Base-by-base conservation (phyloP, 1,139 yeast genomes). In the Suhomyces choctaworum region DNA sequence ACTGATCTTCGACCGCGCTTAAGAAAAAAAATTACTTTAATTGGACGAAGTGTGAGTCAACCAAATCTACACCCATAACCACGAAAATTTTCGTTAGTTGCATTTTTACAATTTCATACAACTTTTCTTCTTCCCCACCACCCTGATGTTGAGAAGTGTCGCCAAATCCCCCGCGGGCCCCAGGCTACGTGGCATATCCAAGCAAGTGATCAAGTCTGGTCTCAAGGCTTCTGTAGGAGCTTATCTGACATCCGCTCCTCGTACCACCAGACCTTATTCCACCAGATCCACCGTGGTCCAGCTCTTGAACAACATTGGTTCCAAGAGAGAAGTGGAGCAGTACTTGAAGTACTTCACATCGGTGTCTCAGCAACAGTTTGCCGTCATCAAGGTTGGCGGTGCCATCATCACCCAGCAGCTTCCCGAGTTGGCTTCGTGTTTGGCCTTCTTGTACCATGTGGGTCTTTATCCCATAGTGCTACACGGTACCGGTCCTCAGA, bases 401-500 rank as follows among this genome's bases (percentile, higher is more conserved):
- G 99, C 98, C 27, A 90, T 94, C 54, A 92, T 92, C 58, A 90
- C 97, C 32, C 95, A 92, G 53, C 94, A 90, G 52, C 69, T 94
- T 46, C 85, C 89, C 10, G 96, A 92, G 62, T 71, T 92, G 50
- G 98, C 98, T 0, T 87, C 96, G 1, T 90, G 97, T 55, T 70
- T 92, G 45, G 97, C 98, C 5, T 92, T 92, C 62, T 72, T 92
- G 49, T 92, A 92, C 68, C 99, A 94, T 58, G 96, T 92, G 39
- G 99, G 99, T 7, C 76, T 92, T 47, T 92, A 90, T 56, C 99
- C 99, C 14, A 88, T 92, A 45, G 96, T 92, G 15, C 75, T 94
- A 42, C 99, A 92, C 59, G 99, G 99, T 27, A 92, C 98, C 2
- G 99, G 99, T 16, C 99, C 99, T 9, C 99, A 92, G 64, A 94